Evolutionary conservation across 2,329 filamentous ascomycete species (phyloP).

Genomic region (Fusarium udum): DNA sequence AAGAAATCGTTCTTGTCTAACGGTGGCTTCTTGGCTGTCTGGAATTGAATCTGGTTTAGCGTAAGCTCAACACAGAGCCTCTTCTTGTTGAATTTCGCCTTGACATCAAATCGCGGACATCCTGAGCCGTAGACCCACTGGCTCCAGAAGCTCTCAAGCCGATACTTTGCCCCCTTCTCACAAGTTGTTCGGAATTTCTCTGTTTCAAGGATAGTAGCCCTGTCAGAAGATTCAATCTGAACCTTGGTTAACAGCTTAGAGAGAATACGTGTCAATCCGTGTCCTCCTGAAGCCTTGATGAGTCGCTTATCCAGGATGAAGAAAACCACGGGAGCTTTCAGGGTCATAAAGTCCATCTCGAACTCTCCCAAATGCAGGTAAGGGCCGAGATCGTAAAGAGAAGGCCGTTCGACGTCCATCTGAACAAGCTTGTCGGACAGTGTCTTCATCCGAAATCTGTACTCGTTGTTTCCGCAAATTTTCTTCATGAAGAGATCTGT

Average conservation of each 20-base stretch:
- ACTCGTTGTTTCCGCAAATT: conserved; percentile 93
- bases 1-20: conserved; percentile 81
- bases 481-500: conserved; percentile 91
- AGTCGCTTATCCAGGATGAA: conserved; percentile 94
- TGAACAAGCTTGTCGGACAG: conserved; percentile 85
- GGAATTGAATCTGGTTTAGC: conserved; percentile 78
- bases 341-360: conserved; percentile 87
- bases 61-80: conserved; percentile 92
- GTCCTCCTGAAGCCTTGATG: conserved; percentile 82
- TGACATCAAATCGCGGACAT: conserved; percentile 86
- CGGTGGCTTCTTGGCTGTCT: conserved; percentile 51
- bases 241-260: conserved; percentile 87
- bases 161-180: conserved; percentile 87
- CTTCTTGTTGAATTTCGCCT: conserved; percentile 97
- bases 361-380: conserved; percentile 81
- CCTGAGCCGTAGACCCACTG: conserved; percentile 93
- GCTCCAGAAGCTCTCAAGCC: conserved; percentile 88
- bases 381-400: conserved; percentile 81
- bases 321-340: conserved; percentile 90
- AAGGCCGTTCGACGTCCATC: conserved; percentile 82
- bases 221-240: conserved; percentile 68
- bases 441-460: conserved; percentile 87
- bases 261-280: conserved; percentile 86
- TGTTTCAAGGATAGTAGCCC: conserved; percentile 78
- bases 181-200: conserved; percentile 83